Percentiles rank a stretch among this genome's conserved stretches.
Conservation (phyloP, 1,139 yeast genomes). For the Kodamaea ohmeri region DNA sequence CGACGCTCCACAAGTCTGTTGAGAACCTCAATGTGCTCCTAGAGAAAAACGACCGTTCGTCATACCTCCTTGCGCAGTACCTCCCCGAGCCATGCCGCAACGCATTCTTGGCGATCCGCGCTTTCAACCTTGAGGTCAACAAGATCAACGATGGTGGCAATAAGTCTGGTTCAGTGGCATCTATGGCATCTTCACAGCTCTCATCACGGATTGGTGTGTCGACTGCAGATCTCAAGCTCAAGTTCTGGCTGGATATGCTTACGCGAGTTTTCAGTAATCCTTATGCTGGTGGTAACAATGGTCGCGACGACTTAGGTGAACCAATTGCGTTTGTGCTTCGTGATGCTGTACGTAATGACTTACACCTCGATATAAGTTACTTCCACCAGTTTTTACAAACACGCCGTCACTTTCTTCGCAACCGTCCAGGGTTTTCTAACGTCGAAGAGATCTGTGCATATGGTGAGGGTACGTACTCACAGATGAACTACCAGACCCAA, state of each 20-base stretch:
- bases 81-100: constrained; percentile 66
- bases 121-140: constrained; percentile 67
- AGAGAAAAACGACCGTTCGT: constrained; percentile 57
- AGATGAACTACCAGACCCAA: constrained; percentile 66
- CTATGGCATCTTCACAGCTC: constrained; percentile 31
- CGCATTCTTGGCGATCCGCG: constrained; percentile 64
- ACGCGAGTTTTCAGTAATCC: constrained; percentile 39
- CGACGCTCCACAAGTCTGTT: constrained; percentile 35
- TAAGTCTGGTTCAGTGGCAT: constrained; percentile 31
- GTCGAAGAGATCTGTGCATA: constrained; percentile 65
- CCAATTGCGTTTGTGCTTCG: constrained; percentile 62
- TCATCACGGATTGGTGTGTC: constrained; percentile 39
- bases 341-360: constrained; percentile 46
- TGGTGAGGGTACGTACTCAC: constrained; percentile 81
- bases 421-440: constrained; percentile 39
- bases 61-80: constrained; percentile 65
- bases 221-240: constrained; percentile 53
- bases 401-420: constrained; percentile 50
- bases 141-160: constrained; percentile 52
- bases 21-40: constrained; percentile 42
- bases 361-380: constrained; percentile 53
- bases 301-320: constrained; percentile 47
- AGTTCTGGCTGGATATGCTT: constrained; percentile 59
- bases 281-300: constrained; percentile 23
- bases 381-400: constrained; percentile 64